Base-by-base conservation (phyloP, 257 asterid genomes). In the Nicotiana paniculata region DNA sequence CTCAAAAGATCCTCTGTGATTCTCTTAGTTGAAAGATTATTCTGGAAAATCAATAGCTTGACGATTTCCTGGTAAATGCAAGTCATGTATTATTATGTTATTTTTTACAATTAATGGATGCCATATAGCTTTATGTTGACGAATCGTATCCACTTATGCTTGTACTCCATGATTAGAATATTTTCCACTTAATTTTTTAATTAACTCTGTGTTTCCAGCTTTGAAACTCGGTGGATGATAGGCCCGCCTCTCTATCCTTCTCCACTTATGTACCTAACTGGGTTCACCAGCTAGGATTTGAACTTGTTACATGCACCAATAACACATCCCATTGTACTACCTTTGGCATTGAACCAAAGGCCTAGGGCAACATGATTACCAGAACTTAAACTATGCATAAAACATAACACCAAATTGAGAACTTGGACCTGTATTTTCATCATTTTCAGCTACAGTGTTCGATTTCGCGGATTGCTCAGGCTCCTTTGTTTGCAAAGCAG, bases 401-500 rank as follows among this genome's bases (percentile, higher is more conserved):
- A 74, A 74, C 15, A 74, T 6, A 48, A 26, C 7, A 83, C 11
- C 13, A 13, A 72, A 72, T 74, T 48, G 79, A 74, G 58, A 55
- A 48, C 24, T 51, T 8, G 39, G 62, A 95, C 97, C 97, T 89
- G 89, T 81, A 62, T 79, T 77, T 55, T 77, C 81, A 46, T 85
- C 88, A 72, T 84, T 89, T 78, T 87, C 93, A 79, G 84, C 77
- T 57, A 65, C 72, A 79, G 90, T 81, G 82, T 85, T 87, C 64
- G 92, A 84, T 80, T 74, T 77, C 77, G 79, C 75, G 64, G 87
- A 77, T 83, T 82, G 82, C 81, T 77, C 91, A 35, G 88, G 82
- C 77, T 86, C 95, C 86, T 90, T 86, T 83, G 86, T 87, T 80
- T 87, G 93, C 37, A 90, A 79, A 65, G 66, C 62, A 53, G 93